Evolutionary conservation across 2,329 filamentous ascomycete species (phyloP).

Genomic region (Nakataea oryzae): DNA sequence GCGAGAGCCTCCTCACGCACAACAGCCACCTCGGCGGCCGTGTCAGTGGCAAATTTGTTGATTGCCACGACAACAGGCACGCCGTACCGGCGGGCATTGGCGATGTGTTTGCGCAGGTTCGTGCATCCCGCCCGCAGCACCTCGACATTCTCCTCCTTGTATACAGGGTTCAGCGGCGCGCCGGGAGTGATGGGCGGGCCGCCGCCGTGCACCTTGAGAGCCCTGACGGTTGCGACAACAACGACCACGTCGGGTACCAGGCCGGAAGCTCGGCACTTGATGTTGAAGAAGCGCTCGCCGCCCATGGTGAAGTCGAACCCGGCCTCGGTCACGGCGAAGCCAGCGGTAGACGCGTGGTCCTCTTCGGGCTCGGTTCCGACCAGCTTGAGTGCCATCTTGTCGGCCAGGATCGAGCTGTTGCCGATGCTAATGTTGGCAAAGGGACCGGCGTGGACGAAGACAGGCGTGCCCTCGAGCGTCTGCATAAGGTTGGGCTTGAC

Average conservation of each 20-base stretch:
- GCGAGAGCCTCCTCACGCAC: conserved; percentile 85
- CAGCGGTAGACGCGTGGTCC: conserved; percentile 69
- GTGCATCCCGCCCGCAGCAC: conserved; percentile 82
- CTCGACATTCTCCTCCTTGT: conserved; percentile 88
- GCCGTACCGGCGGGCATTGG: conserved; percentile 80
- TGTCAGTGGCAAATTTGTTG: conserved; percentile 93
- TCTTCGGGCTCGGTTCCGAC: conserved; percentile 90
- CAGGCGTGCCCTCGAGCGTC: conserved; percentile 90
- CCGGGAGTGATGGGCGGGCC: conserved; percentile 89
- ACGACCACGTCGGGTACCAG: conserved; percentile 89
- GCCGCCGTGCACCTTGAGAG: conserved; percentile 93
- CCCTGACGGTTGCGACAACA: conserved; percentile 88
- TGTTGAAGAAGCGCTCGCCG: conserved; percentile 99
- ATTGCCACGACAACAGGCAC: conserved; percentile 93
- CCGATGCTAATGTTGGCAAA: conserved; percentile 99
- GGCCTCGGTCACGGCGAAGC: conserved; percentile 92
- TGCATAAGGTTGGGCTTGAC: conserved; percentile 99
- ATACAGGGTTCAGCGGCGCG: conserved; percentile 74
- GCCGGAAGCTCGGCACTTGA: conserved; percentile 94
- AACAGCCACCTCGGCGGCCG: conserved; percentile 79
- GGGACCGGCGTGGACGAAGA: conserved; percentile 93
- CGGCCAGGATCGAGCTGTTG: conserved; percentile 88
- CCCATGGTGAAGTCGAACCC: conserved; percentile 99
- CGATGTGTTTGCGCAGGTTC: conserved; percentile 91
- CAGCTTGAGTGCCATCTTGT: conserved; percentile 92